Evolutionary conservation across 1,284 basidiomycete genomes (phyloP), one percentile per base, ranked within the genome.

Genomic region (Phlebopus sp.): DNA sequence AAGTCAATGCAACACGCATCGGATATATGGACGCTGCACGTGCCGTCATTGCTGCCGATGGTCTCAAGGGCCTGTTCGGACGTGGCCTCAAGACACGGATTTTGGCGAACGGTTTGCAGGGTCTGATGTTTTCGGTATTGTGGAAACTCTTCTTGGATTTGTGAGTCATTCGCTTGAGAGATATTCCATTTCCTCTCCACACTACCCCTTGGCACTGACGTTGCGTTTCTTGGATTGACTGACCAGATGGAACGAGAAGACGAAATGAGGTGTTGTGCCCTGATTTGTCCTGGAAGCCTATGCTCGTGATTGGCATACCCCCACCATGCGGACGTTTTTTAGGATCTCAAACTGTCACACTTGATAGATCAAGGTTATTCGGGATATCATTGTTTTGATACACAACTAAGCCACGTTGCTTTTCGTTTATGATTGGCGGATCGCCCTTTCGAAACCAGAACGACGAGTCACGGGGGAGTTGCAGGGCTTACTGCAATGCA

Each of bases 61-160:
- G 89, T 2, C 53, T 80, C 21, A 60, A 55, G 21, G 89, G 86
- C 5, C 67, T 91, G 37, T 81, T 96, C 35, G 90, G 90, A 0
- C 77, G 92, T 13, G 92, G 92, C 1, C 66, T 95, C 50, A 88
- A 86, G 71, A 94, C 89, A 13, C 71, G 92, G 34, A 86, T 92
- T 46, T 52, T 92, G 51, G 83, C 91, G 18, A 95, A 96, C 60
- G 90, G 92, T 15, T 66, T 92, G 46, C 92, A 96, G 60, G 86
- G 92, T 0, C 60, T 95, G 47, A 82, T 92, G 76, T 94, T 93
- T 69, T 82, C 84, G 14, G 72, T 94, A 5, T 70, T 94, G 14
- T 95, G 92, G 92, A 87, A 84, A 61, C 64, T 90, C 50, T 92
- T 94, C 62, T 70, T 86, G 69, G 90, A 94, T 66, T 47, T 92